phyloP scores from a whole-genome alignment of 2,329 filamentous ascomycete genomes.

The Phialophora tarda region DNA sequence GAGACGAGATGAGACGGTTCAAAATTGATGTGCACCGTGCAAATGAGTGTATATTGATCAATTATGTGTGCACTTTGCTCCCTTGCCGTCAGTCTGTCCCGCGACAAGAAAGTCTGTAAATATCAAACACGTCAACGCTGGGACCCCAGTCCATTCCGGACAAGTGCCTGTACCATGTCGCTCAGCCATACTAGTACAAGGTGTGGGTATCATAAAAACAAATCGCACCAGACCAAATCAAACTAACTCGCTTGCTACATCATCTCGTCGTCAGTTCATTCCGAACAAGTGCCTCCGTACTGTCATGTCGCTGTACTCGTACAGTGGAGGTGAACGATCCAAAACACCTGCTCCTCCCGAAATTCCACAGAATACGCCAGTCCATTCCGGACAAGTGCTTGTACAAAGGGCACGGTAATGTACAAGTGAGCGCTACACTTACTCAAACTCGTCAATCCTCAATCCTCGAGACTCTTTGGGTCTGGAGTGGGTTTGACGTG shows the following conservation, averaged over 20 bases:
- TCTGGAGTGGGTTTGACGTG: conserved; percentile 16
- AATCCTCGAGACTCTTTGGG: conserved; percentile 6
- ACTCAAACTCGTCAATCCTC: not conserved
- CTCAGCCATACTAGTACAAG: conserved; percentile 25
- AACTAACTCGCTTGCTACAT: conserved; percentile 6
- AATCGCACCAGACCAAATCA: not conserved
- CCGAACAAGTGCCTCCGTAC: conserved; percentile 21
- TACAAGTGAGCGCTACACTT: conserved; percentile 23
- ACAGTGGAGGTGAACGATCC: conserved; percentile 22
- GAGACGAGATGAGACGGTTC: not conserved
- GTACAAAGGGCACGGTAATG: conserved; percentile 10
- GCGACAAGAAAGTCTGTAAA: conserved; percentile 2
- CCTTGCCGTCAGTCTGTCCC: not conserved
- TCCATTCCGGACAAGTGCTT: conserved; percentile 28
- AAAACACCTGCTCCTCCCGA: not conserved
- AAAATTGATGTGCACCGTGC: not conserved
- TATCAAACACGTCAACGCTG: conserved; percentile 4
- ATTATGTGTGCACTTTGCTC: conserved; percentile 8
- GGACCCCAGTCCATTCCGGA: conserved; percentile 24
- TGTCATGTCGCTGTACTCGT: conserved; percentile 5
- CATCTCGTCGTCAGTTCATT: conserved; percentile 24
- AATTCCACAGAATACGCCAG: conserved; percentile 23
- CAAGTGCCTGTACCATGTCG: conserved; percentile 25
- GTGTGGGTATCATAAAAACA: conserved; percentile 20
- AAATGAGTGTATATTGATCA: conserved; percentile 24